Conservation (phyloP, 768 basidiomycete genomes). For the Pluteus cervinus region DNA sequence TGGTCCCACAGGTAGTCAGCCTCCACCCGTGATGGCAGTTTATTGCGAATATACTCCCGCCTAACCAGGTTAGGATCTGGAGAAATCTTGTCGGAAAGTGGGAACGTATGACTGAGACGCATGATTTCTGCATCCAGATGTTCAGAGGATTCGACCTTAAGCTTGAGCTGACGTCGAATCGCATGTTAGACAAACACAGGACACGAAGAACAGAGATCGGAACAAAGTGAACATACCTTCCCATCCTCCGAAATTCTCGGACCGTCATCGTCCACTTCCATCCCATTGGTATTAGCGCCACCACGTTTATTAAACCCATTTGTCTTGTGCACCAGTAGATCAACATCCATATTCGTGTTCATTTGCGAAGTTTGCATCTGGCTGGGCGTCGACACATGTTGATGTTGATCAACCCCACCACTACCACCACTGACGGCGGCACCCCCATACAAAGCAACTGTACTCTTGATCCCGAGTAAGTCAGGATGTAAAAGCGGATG, state of each 20-base stretch:
- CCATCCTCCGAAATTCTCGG: too few relatives aligned
- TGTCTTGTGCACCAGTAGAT: too few relatives aligned
- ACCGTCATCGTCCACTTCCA: too few relatives aligned
- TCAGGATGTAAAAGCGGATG: constrained; percentile 49
- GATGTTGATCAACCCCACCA: too few relatives aligned
- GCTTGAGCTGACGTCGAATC: constrained; percentile 1
- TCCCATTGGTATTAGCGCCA: too few relatives aligned
- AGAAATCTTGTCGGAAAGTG: constrained; percentile 38
- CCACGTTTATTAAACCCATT: too few relatives aligned
- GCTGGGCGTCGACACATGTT: too few relatives aligned
- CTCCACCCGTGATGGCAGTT: constrained; percentile 49
- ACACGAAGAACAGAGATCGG: not conserved
- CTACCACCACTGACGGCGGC: too few relatives aligned
- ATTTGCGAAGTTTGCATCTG: too few relatives aligned
- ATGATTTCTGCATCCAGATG: constrained; percentile 35
- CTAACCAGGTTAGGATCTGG: constrained; percentile 47
- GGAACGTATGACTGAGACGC: constrained; percentile 53
- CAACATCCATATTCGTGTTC: too few relatives aligned
- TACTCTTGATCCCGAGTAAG: constrained; percentile 50
- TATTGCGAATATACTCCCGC: constrained; percentile 48
- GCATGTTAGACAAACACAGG: not conserved
- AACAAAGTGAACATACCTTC: too few relatives aligned
- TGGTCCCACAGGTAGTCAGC: constrained; percentile 61
- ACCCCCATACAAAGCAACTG: constrained; percentile 43
- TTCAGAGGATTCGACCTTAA: constrained; percentile 20